Percentiles rank a stretch among this genome's conserved stretches.
Conservation (phyloP, 129 eudicot genomes). For the Lactuca sativa region DNA sequence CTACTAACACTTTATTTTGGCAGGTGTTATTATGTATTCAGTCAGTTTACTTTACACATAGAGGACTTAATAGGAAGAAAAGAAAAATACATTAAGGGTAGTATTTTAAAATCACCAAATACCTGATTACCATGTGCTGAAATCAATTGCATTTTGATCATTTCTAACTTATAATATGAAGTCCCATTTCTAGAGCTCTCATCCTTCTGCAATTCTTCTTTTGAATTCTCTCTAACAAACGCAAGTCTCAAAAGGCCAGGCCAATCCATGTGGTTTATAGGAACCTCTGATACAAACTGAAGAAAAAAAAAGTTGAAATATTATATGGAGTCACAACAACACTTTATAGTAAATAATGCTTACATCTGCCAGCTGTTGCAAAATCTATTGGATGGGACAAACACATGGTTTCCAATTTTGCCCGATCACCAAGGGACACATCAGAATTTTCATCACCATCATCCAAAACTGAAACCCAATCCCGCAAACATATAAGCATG, state of each 20-base stretch:
- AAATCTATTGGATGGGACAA: conserved; percentile 84
- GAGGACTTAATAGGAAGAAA: background rate
- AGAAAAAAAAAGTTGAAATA: background rate
- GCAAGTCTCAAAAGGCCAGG: conserved; percentile 83
- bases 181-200: conserved; percentile 54
- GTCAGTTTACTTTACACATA: background rate
- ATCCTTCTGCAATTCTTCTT: conserved; percentile 61
- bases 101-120: background rate
- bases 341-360: conserved; percentile 9
- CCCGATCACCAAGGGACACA: conserved; percentile 81
- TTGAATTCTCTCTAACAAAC: conserved; percentile 68
- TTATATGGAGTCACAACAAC: too few species aligned
- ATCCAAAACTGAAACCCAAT: conserved; percentile 67
- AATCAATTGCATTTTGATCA: conserved; percentile 64
- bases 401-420: conserved; percentile 87
- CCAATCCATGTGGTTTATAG: conserved; percentile 75
- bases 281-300: conserved; percentile 71
- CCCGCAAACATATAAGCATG: conserved; percentile 43
- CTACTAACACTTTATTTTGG: too few species aligned
- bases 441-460: conserved; percentile 55
- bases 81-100: too few species aligned
- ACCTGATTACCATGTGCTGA: conserved; percentile 79
- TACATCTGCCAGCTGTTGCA: conserved; percentile 66
- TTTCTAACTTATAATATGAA: conserved; percentile 83
- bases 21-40: too few species aligned